Evolutionary conservation across 352 stramenopile genomes (phyloP), one percentile per base, ranked within the genome.

Genomic region (Pythium chondricola): DNA sequence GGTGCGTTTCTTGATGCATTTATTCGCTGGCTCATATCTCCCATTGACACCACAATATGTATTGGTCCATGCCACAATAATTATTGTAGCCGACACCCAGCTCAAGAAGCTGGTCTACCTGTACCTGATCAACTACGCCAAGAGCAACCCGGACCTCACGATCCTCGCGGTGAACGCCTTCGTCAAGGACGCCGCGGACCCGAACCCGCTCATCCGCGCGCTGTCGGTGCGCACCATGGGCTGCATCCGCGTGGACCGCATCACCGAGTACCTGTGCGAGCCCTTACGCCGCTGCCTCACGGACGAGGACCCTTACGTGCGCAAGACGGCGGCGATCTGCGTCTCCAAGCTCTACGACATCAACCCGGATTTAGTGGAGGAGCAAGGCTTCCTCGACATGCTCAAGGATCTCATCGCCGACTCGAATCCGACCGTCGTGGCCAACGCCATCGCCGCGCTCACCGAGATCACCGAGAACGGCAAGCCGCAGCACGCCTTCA

Each of bases 71-170:
- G n/a, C n/a, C n/a, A n/a, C n/a, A n/a, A n/a, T n/a, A n/a, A n/a
- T n/a, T n/a, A n/a, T n/a, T n/a, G n/a, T n/a, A 84, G 85, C 85
- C 21, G 97, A 98, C 63, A 97, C 98, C 59, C 96, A 99, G 65
- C 69, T 99, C 33, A 99, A 99, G 71, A 99, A 99, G 62, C 76
- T 99, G 16, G 96, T 99, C 39, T 99, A 99, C 68, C 65, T 99
- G 17, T 99, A 99, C 67, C 70, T 99, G 32, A 99, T 99, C 71
- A 99, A 99, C 79, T 99, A 99, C 72, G 96, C 97, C 68, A 99
- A 99, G 82, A 98, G 85, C 56, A 97, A 99, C 57, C 97, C 96
- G 10, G 97, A 99, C 53, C 69, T 99, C 42, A 98, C 97, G n/a
- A 88, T 99, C 40, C 72, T 99, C 47, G 96, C 97, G 9, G 96